Percentiles rank a stretch among this genome's conserved stretches.
Evolutionary conservation across 2,329 filamentous ascomycete genomes (phyloP).

Genomic region (Capronia americana): DNA sequence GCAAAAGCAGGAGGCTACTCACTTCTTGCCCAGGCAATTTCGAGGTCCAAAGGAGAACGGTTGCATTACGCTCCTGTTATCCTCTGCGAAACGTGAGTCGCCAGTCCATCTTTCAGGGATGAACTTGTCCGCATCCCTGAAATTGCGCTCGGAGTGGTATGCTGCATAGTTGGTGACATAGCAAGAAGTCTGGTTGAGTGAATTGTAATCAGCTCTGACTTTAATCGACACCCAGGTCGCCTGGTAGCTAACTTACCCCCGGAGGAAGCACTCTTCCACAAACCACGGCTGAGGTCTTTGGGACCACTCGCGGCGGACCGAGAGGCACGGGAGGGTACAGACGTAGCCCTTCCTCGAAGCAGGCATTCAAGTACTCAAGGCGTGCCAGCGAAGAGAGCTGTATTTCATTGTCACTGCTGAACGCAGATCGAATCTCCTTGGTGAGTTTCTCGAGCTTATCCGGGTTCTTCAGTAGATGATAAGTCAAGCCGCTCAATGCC

Average conservation of each 20-base stretch:
- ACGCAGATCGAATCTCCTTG: constrained; percentile 40
- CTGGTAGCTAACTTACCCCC: too few relatives aligned
- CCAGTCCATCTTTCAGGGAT: constrained; percentile 31
- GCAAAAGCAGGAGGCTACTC: constrained; percentile 5
- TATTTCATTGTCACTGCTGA: constrained; percentile 45
- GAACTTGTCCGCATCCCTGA: constrained; percentile 35
- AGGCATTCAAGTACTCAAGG: constrained; percentile 53
- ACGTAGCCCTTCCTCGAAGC: constrained; percentile 56
- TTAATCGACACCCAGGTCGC: too few relatives aligned
- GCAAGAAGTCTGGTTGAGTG: constrained; percentile 30
- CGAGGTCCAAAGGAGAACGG: constrained; percentile 48
- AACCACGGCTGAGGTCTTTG: neutral
- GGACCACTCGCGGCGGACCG: constrained; percentile 31
- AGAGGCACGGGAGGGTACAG: constrained; percentile 52
- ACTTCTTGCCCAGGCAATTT: constrained; percentile 41
- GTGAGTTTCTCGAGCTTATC: constrained; percentile 34
- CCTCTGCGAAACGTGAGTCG: constrained; percentile 35
- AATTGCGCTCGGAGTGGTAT: constrained; percentile 38
- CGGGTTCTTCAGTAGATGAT: constrained; percentile 41
- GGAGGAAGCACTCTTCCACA: constrained; percentile 43
- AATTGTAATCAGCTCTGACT: too few relatives aligned
- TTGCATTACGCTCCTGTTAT: constrained; percentile 41
- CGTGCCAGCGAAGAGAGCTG: constrained; percentile 38
- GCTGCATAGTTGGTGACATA: constrained; percentile 40
- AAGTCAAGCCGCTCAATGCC: constrained; percentile 47